These are phyloP conservation scores for Rhodotorula graminis DNA, from an alignment of 768 basidiomycete genomes.

Conservation along the genomic window DNA sequence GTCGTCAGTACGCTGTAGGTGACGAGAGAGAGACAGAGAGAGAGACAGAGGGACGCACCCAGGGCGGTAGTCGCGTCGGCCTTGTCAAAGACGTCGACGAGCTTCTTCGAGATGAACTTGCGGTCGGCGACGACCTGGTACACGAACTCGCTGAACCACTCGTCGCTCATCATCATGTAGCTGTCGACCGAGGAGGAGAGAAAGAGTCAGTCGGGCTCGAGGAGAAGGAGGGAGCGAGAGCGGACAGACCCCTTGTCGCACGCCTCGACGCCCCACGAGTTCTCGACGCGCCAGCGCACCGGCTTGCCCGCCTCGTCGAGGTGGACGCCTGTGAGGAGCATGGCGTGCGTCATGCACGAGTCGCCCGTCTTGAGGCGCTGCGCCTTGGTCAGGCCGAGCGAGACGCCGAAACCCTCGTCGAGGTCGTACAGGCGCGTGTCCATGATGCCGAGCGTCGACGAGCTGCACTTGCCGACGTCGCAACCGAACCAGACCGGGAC, in stretches of 20 bases:
- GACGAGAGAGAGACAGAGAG: too few relatives aligned
- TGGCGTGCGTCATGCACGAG: constrained; percentile 88
- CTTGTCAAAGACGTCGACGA: constrained; percentile 71
- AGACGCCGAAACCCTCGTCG: constrained; percentile 77
- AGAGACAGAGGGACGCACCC: constrained; percentile 51
- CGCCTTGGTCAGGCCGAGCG: constrained; percentile 73
- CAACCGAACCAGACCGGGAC: constrained; percentile 61
- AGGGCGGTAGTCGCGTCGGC: constrained; percentile 69
- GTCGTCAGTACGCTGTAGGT: neutral
- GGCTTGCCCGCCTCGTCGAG: constrained; percentile 56
- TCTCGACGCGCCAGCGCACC: constrained; percentile 92
- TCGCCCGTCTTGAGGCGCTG: constrained; percentile 76
- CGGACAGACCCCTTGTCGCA: constrained; percentile 60
- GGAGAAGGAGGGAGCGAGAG: neutral
- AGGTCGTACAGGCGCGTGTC: constrained; percentile 54
- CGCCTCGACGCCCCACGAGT: constrained; percentile 76
- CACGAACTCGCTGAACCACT: constrained; percentile 89
- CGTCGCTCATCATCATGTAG: constrained; percentile 83
- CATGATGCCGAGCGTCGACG: constrained; percentile 71
- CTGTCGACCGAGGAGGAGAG: constrained; percentile 44
- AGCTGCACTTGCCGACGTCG: constrained; percentile 84
- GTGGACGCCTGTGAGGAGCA: constrained; percentile 32
- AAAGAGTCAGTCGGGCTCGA: neutral
- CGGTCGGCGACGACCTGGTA: constrained; percentile 82
- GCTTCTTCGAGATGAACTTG: constrained; percentile 53